Conservation (phyloP, 331 rosid genomes). For the Acacia pycnantha region DNA sequence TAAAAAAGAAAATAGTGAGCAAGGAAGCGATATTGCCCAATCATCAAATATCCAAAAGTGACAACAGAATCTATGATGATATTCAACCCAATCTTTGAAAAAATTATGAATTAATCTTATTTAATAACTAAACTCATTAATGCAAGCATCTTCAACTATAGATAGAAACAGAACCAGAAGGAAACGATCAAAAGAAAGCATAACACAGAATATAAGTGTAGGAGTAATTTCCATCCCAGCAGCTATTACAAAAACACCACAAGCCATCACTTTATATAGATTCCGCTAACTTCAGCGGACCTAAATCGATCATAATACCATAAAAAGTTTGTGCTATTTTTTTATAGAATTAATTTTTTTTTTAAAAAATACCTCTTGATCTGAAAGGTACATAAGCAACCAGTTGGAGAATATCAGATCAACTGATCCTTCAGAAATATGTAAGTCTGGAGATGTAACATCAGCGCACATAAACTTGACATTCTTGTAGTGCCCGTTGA, state of each 20-base stretch:
- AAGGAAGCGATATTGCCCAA: slow-evolving; percentile 11
- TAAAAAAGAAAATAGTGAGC: not conserved
- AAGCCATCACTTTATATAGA: not conserved
- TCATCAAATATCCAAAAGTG: not conserved
- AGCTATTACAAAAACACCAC: slow-evolving; percentile 5
- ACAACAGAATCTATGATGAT: not conserved
- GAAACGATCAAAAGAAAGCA: not conserved
- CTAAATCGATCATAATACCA: slow-evolving; percentile 10
- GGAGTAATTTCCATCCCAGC: not conserved
- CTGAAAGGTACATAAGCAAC: slow-evolving; percentile 96
- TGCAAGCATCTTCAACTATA: not conserved
- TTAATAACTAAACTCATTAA: not conserved
- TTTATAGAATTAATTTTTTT: not conserved
- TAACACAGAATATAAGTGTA: not conserved
- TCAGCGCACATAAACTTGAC: slow-evolving; percentile 85
- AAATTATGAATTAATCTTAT: not conserved
- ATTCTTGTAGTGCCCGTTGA: slow-evolving; percentile 78
- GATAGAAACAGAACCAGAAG: not conserved
- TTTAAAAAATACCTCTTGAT: slow-evolving; percentile 62
- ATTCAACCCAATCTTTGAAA: not conserved
- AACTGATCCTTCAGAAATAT: slow-evolving; percentile 64
- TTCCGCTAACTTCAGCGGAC: slow-evolving; percentile 10
- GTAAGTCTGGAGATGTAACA: slow-evolving; percentile 73
- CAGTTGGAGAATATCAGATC: slow-evolving; percentile 93
- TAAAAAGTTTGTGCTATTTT: not conserved